Evolutionary conservation across 306 rosid genomes (phyloP).

Genomic region (Lagenaria siceraria): DNA sequence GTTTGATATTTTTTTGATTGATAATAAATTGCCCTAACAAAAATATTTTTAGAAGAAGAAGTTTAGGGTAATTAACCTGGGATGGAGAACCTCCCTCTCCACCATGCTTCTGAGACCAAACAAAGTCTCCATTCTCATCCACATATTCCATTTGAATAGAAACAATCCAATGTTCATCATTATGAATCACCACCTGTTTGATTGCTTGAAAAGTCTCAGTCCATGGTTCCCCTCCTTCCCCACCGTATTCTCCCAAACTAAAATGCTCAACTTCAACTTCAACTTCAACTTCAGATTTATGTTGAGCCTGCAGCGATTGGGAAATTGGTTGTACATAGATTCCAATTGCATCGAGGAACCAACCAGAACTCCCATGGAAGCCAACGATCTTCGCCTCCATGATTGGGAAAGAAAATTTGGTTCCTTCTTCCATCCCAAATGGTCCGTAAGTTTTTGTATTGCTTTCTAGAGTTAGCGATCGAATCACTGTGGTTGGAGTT

Average conservation of each 20-base stretch:
- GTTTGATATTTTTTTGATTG: too few relatives aligned
- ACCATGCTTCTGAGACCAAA: too few relatives aligned
- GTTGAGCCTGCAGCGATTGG: not conserved
- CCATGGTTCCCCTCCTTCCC: not conserved
- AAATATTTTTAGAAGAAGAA: too few relatives aligned
- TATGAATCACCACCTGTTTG: not conserved
- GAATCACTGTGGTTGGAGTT: not conserved
- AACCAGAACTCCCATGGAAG: not conserved
- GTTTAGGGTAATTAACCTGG: too few relatives aligned
- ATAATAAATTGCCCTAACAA: too few relatives aligned
- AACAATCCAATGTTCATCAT: too few relatives aligned
- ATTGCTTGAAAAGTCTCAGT: not conserved
- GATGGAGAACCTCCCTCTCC: too few relatives aligned
- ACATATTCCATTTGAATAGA: too few relatives aligned
- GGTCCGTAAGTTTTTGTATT: not conserved
- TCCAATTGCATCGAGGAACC: not conserved
- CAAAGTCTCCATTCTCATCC: too few relatives aligned
- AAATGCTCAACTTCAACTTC: not conserved
- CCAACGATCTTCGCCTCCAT: not conserved
- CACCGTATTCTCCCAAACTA: not conserved
- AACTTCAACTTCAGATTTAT: not conserved
- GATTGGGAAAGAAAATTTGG: not conserved
- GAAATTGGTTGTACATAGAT: not conserved
- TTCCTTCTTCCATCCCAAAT: not conserved
- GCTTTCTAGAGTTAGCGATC: not conserved